Conservation (phyloP, 129 eudicot genomes). For the Centaurea solstitialis region DNA sequence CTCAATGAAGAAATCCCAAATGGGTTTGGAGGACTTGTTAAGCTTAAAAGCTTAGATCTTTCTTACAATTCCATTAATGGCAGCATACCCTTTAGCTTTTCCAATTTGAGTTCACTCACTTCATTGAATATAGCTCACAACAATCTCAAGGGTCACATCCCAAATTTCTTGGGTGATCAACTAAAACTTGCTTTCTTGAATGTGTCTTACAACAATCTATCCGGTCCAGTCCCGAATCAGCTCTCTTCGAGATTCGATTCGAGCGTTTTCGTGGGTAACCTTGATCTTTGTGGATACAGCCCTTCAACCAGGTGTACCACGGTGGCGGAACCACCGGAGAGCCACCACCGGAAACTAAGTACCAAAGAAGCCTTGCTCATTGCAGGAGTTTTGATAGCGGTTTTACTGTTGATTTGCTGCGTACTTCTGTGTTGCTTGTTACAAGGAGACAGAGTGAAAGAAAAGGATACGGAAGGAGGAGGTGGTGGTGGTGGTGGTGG, state of each 20-base stretch:
- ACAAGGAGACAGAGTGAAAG: conserved; percentile 33
- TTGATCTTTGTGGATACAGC: conserved; percentile 72
- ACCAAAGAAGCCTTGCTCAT: conserved; percentile 64
- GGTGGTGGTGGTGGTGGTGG: conserved; percentile 35
- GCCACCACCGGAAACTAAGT: conserved; percentile 34
- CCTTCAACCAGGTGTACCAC: conserved; percentile 48
- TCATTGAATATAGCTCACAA: conserved; percentile 54
- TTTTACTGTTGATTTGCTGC: conserved; percentile 53
- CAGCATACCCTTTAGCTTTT: conserved; percentile 53
- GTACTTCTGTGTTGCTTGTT: conserved; percentile 59
- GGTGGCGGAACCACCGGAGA: conserved; percentile 35
- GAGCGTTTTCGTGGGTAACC: conserved; percentile 70
- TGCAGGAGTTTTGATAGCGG: conserved; percentile 57
- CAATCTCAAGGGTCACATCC: conserved; percentile 62
- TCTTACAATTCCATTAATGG: conserved; percentile 65
- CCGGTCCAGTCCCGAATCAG: conserved; percentile 60
- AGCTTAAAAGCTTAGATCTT: conserved; percentile 60
- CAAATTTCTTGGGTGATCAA: conserved; percentile 53
- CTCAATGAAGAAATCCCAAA: conserved; percentile 48
- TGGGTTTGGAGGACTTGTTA: conserved; percentile 49
- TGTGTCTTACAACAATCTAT: conserved; percentile 79
- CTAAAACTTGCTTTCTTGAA: conserved; percentile 62
- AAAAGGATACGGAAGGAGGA: conserved; percentile 30
- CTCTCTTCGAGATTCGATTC: conserved; percentile 62
- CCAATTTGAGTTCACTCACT: conserved; percentile 42